Percentiles rank a stretch among this genome's conserved stretches.
Evolutionary conservation across 2,329 filamentous ascomycete genomes (phyloP).

Genomic region (Lachnellula cervina): DNA sequence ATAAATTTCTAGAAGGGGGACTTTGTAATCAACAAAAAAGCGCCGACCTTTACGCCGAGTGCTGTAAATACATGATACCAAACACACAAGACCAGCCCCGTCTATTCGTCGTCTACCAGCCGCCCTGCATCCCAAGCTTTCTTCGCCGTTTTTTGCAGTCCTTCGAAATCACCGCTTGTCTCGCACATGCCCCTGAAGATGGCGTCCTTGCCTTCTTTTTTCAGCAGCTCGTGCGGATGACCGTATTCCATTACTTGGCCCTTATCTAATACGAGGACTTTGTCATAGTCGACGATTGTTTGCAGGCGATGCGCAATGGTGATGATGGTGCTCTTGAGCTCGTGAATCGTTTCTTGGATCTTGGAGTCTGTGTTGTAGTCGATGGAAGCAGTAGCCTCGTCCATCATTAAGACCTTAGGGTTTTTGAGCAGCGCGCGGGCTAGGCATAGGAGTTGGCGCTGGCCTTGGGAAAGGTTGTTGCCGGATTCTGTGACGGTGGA

Average conservation of each 20-base stretch:
- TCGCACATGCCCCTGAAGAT: conserved; percentile 65
- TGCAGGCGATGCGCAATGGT: conserved; percentile 94
- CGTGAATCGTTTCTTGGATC: conserved; percentile 94
- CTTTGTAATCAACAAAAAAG: neutral
- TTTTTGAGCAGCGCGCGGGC: conserved; percentile 88
- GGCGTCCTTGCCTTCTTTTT: conserved; percentile 48
- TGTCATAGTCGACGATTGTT: conserved; percentile 97
- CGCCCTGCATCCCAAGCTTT: conserved; percentile 39
- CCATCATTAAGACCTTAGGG: conserved; percentile 95
- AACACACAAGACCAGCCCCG: neutral
- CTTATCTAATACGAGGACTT: conserved; percentile 89
- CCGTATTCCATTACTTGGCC: conserved; percentile 83
- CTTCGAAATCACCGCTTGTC: conserved; percentile 59
- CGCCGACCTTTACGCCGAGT: neutral
- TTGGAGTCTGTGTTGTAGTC: conserved; percentile 94
- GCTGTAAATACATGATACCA: neutral
- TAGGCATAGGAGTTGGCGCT: conserved; percentile 89
- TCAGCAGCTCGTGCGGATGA: conserved; percentile 79
- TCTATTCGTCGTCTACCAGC: conserved; percentile 35
- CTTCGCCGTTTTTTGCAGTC: conserved; percentile 48
- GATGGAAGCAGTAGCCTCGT: conserved; percentile 95
- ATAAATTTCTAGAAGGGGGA: neutral
- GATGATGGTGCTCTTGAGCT: conserved; percentile 87
- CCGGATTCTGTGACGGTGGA: conserved; percentile 86
- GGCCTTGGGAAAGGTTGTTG: conserved; percentile 90